Evolutionary conservation across 2,329 filamentous ascomycete species (phyloP).

Genomic region (Cladosporium colombiae): DNA sequence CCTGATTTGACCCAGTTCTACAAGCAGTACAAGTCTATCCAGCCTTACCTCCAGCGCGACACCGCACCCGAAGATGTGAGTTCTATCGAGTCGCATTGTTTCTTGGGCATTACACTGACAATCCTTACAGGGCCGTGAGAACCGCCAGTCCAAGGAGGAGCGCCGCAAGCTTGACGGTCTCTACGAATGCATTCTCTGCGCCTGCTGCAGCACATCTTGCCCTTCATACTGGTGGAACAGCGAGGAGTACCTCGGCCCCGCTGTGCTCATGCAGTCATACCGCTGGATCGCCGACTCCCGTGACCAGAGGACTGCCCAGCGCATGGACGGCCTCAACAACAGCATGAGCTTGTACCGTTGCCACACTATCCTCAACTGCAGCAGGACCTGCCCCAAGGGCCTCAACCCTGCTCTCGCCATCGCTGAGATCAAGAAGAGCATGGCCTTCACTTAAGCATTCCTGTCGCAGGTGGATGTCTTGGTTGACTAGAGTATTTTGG

Average conservation of each 20-base stretch:
- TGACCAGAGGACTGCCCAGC: conserved; percentile 84
- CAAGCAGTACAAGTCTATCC: conserved; percentile 99
- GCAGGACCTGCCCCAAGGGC: conserved; percentile 95
- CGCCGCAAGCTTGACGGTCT: conserved; percentile 96
- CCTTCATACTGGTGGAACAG: conserved; percentile 99
- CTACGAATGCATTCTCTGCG: conserved; percentile 99
- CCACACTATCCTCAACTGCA: conserved; percentile 99
- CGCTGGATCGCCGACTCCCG: conserved; percentile 94
- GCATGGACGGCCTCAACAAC: conserved; percentile 92
- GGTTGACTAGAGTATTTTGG: conserved; percentile 1
- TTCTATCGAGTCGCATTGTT: conserved; percentile 26
- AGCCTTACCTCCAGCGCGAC: conserved; percentile 94
- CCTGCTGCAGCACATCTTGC: conserved; percentile 98
- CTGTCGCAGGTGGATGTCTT: not conserved
- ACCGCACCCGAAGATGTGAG: conserved; percentile 80
- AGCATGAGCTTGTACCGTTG: conserved; percentile 98
- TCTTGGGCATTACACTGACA: conserved; percentile 23
- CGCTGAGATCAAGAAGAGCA: conserved; percentile 97
- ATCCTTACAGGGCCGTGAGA: conserved; percentile 74
- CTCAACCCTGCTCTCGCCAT: conserved; percentile 94
- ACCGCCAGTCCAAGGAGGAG: conserved; percentile 86
- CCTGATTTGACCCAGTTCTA: conserved; percentile 98
- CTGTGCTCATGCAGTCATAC: conserved; percentile 96
- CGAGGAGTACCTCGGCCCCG: conserved; percentile 96
- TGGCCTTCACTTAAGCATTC: conserved; percentile 58